Conservation (phyloP, 306 rosid species). For the Citrullus mucosospermus region DNA sequence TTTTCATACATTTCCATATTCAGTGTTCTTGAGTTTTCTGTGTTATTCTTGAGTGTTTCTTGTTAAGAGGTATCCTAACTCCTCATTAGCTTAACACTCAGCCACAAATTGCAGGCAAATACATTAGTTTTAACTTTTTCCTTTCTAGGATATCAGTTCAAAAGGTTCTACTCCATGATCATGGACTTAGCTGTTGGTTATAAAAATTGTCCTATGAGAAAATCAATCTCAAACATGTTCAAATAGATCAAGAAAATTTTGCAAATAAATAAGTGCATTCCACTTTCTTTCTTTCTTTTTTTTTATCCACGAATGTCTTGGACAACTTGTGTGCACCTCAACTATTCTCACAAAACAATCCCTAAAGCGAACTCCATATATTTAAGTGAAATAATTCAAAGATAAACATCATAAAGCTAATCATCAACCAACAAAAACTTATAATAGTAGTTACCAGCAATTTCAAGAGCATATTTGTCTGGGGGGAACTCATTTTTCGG, state of each 20-base stretch:
- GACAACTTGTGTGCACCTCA: background rate
- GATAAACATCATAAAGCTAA: background rate
- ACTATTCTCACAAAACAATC: background rate
- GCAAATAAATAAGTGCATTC: background rate
- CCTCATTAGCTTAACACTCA: background rate
- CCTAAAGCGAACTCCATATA: background rate
- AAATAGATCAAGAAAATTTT: background rate
- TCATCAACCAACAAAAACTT: conserved; percentile 4
- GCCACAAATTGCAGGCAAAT: background rate
- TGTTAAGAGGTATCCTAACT: no score
- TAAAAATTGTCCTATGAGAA: background rate
- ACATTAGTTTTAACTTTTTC: background rate
- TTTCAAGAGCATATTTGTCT: conserved; percentile 59
- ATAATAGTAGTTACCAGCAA: conserved; percentile 36
- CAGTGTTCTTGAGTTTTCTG: no score
- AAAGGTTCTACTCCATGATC: background rate
- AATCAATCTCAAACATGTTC: background rate
- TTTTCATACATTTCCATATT: no score
- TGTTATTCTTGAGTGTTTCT: no score
- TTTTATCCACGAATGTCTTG: background rate
- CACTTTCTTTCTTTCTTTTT: background rate
- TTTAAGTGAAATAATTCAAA: background rate
- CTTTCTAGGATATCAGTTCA: background rate
- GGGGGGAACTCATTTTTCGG: conserved; percentile 62
- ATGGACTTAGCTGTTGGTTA: background rate